Percentiles rank a stretch among this genome's conserved stretches.
Evolutionary conservation across 2,329 filamentous ascomycete genomes (phyloP).

Genomic region (Paecilomyces niveus): DNA sequence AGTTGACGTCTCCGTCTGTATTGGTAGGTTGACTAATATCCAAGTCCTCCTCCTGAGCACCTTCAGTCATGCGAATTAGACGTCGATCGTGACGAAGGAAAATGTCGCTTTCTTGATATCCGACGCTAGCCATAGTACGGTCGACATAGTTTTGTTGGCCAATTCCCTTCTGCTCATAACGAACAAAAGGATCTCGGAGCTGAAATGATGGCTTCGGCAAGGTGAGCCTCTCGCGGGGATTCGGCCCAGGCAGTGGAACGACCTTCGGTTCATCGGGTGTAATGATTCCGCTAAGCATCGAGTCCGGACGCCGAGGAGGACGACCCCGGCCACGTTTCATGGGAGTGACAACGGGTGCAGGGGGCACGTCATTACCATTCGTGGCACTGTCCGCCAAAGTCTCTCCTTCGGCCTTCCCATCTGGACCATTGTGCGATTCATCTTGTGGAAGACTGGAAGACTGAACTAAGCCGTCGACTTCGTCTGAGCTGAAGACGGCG

Average conservation of each 20-base stretch:
- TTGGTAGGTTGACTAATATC: slow-evolving; percentile 49
- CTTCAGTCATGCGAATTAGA: slow-evolving; percentile 58
- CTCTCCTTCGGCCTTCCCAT: slow-evolving; percentile 20
- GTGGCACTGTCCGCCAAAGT: slow-evolving; percentile 38
- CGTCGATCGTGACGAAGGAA: slow-evolving; percentile 71
- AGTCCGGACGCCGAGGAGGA: slow-evolving; percentile 56
- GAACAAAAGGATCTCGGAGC: slow-evolving; percentile 40
- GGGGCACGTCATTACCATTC: slow-evolving; percentile 26
- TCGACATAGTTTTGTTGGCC: slow-evolving; percentile 89
- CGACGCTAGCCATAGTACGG: slow-evolving; percentile 90
- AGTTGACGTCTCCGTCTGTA: slow-evolving; percentile 53
- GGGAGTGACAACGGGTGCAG: slow-evolving; percentile 24
- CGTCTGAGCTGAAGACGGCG: slow-evolving; percentile 70
- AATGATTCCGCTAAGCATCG: slow-evolving; percentile 54
- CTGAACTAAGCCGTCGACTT: slow-evolving; percentile 68
- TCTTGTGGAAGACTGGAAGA: slow-evolving; percentile 37
- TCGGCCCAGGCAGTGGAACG: slow-evolving; percentile 42
- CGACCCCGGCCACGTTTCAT: slow-evolving; percentile 56
- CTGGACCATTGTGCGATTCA: slow-evolving; percentile 17
- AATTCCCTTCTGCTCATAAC: slow-evolving; percentile 69
- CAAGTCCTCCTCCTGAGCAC: slow-evolving; percentile 57
- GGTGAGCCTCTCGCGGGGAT: slow-evolving; percentile 43
- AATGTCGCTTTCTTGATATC: slow-evolving; percentile 90
- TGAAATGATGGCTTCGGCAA: slow-evolving; percentile 43
- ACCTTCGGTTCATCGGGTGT: slow-evolving; percentile 50